These are phyloP conservation scores for Gaeumannomyces tritici DNA, from an alignment of 2,329 filamentous ascomycete genomes.

Conservation along the genomic window DNA sequence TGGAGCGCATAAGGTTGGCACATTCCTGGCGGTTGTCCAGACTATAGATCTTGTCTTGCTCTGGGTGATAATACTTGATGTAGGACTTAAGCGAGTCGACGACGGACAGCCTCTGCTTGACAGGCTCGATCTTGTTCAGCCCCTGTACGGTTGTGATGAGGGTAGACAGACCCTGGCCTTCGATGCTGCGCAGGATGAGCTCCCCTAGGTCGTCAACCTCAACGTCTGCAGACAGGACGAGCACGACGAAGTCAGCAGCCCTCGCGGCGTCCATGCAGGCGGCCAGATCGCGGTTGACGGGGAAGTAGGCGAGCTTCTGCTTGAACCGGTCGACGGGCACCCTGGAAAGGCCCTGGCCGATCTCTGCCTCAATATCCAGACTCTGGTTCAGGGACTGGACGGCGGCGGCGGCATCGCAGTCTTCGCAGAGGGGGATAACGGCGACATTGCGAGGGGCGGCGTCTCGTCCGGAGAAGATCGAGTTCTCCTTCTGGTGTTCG, in stretches of 20 bases:
- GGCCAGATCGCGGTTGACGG: constrained; percentile 62
- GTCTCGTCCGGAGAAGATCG: constrained; percentile 77
- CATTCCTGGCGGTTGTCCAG: constrained; percentile 85
- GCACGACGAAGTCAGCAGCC: constrained; percentile 82
- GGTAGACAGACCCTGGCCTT: constrained; percentile 90
- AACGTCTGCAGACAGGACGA: constrained; percentile 71
- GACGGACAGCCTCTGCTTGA: constrained; percentile 69
- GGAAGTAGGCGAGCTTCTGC: constrained; percentile 83
- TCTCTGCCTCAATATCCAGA: constrained; percentile 64
- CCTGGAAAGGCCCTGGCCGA: constrained; percentile 49
- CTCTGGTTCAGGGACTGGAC: constrained; percentile 66
- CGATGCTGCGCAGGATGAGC: constrained; percentile 73
- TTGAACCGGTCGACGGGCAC: constrained; percentile 84
- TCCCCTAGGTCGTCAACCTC: constrained; percentile 83
- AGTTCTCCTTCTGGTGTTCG: constrained; percentile 69
- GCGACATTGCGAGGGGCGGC: constrained; percentile 83
- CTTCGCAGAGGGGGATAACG: constrained; percentile 71
- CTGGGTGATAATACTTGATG: constrained; percentile 89
- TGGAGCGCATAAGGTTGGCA: constrained; percentile 77
- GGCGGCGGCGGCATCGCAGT: constrained; percentile 57
- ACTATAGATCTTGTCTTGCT: constrained; percentile 83
- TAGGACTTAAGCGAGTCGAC: constrained; percentile 80
- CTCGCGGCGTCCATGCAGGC: constrained; percentile 77
- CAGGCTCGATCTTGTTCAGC: constrained; percentile 66
- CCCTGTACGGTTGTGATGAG: constrained; percentile 78